Conservation (phyloP, 306 rosid genomes). For the Citrullus amarus region DNA sequence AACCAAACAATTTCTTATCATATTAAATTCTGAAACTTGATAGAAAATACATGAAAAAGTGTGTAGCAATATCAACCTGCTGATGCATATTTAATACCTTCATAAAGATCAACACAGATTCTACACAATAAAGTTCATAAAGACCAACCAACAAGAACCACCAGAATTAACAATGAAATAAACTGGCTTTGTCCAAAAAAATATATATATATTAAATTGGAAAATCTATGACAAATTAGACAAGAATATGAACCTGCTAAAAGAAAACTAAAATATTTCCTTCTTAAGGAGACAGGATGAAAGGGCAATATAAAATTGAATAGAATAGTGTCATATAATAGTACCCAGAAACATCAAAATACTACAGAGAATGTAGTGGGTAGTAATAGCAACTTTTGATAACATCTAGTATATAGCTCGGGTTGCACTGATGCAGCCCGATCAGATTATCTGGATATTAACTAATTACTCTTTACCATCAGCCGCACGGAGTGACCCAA, state of each 20-base stretch:
- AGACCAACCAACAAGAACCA: too few species aligned
- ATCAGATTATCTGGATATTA: background rate
- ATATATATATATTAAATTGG: too few species aligned
- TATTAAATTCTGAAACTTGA: too few species aligned
- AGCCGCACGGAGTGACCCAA: conserved; percentile 88
- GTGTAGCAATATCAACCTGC: too few species aligned
- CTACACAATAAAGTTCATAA: too few species aligned
- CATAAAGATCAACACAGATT: too few species aligned
- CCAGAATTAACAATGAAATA: too few species aligned
- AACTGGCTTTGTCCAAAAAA: too few species aligned
- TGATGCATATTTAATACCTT: too few species aligned
- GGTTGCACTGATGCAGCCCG: background rate
- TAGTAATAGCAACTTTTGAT: background rate
- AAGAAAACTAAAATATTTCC: background rate
- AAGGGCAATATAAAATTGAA: background rate
- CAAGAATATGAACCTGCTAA: background rate
- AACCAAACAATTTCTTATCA: too few species aligned
- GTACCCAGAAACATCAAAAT: background rate
- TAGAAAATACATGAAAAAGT: too few species aligned
- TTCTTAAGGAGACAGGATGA: background rate
- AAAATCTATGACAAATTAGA: background rate
- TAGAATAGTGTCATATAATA: background rate
- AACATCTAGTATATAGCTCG: background rate
- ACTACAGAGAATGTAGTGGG: background rate
- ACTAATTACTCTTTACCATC: conserved; percentile 67